Base-by-base conservation (phyloP, 768 basidiomycete genomes). In the Termitomyces titanicus region DNA sequence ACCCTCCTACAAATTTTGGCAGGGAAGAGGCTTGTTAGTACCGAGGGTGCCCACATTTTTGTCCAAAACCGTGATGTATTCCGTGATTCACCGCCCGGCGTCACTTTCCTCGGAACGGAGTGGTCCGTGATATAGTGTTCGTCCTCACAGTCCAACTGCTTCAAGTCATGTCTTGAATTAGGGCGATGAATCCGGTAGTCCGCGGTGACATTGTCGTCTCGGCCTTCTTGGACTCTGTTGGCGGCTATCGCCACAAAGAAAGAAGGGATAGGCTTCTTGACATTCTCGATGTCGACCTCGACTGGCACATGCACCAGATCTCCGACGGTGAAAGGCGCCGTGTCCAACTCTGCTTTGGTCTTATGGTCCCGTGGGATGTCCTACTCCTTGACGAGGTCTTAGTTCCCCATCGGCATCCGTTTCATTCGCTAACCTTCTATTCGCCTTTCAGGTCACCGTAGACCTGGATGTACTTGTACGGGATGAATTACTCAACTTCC, bases 111-210 rank as follows among this genome's bases (percentile, higher is more conserved):
- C 11, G 95, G 95, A 20, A 98, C 95, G 2, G 95, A 98, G 73
- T 98, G 96, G 94, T 88, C 54, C 49, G 81, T 61, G 35, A 51
- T 29, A 51, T 74, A 44, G 42, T 31, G 39, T 31, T 55, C 49
- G 45, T 50, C 25, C 27, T 8, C 18, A 18, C 22, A 47, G 33
- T 47, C 33, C 18, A 43, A 40, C 17, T 53, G 13, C 47, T 53
- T 52, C 34, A 48, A 59, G 51, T 51, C 31, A 55, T 35, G 54
- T 53, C 12, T 20, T 51, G 20, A 27, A 58, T n/a, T 65, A 91
- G 91, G 92, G 94, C 94, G 0, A 91, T 91, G 85, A 98, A 99
- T 71, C 94, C 95, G 1, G 96, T 98, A 54, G 95, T 98, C 12
- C 82, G 95, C 31, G 78, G 89, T 9, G 97, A 98, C 69, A 95